Base-by-base conservation (phyloP, 441 rosid genomes). In the Aleurites moluccanus region DNA sequence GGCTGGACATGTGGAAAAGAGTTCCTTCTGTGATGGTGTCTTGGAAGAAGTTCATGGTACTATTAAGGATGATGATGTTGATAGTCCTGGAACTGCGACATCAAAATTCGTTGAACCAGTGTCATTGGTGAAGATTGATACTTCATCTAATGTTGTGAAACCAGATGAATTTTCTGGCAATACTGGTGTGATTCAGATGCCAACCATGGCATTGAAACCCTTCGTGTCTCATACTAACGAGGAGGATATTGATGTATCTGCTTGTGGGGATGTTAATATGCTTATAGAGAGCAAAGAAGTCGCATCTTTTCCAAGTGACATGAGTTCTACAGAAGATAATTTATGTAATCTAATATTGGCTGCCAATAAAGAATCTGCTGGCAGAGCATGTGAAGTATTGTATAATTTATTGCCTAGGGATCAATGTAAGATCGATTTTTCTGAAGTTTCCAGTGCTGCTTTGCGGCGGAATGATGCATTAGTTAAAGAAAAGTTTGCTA, bases 21-120 rank as follows among this genome's bases (percentile, higher is more conserved):
- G 64, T 74, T 79, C 86, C 71, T 53, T 49, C 78, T 84, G 77
- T 82, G 80, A 83, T 80, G 82, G 80, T 70, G 79, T 64, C 15
- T 44, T 76, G 77, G 90, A 80, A 63, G 85, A 83, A 78, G 79
- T 69, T 79, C 82, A 79, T 63, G 62, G 76, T 33, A 82, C 56
- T 74, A 70, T 30, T n/a, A 90, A 88, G 81, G 84, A 79, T 73
- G 92, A 81, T 75, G 91, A 86, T 69, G 75, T 80, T 81, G 96
- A 90, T 81, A 87, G 90, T 78, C 90, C 90, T 71, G 91, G 89
- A 78, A 89, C 89, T 62, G 94, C 91, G 64, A 89, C 97, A 52
- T 85, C 95, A 50, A 85, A 88, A 72, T 85, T 85, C 75, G 78
- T 77, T 9, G 90, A 87, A 80, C 82, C 81, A 16, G 44, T 65